Evolutionary conservation across 2,329 filamentous ascomycete genomes (phyloP).

Genomic region (Amphichorda felina): DNA sequence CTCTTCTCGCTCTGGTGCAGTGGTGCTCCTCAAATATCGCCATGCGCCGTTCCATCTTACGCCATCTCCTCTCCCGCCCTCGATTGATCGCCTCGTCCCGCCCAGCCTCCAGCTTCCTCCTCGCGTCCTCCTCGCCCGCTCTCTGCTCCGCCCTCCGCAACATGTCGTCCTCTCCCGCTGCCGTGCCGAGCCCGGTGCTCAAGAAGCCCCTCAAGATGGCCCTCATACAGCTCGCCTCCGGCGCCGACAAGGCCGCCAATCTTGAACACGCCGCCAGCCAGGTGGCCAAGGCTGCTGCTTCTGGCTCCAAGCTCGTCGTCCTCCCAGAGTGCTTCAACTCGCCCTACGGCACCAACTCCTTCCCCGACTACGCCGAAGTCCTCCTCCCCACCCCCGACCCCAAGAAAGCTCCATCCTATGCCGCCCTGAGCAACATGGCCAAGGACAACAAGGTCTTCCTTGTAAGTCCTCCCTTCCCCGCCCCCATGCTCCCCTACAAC

Average conservation of each 20-base stretch:
- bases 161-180: slow-evolving; percentile 17
- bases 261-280: slow-evolving; percentile 69
- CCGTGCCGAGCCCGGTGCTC: slow-evolving; percentile 34
- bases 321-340: slow-evolving; percentile 99
- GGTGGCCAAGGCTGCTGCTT: slow-evolving; percentile 66
- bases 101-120: neutral
- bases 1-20: too few species aligned
- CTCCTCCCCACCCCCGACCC: slow-evolving; percentile 68
- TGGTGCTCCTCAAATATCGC: neutral
- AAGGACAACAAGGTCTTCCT: slow-evolving; percentile 69
- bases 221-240: slow-evolving; percentile 69
- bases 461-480: slow-evolving; percentile 26
- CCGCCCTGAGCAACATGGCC: slow-evolving; percentile 72
- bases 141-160: slow-evolving; percentile 13
- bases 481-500: neutral
- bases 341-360: slow-evolving; percentile 84
- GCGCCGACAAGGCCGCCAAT: slow-evolving; percentile 75
- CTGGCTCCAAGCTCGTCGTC: slow-evolving; percentile 76
- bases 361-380: slow-evolving; percentile 83
- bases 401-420: slow-evolving; percentile 65
- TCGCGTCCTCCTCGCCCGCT: slow-evolving; percentile 2
- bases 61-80: neutral
- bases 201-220: slow-evolving; percentile 70
- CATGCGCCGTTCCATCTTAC: slow-evolving; percentile 1
- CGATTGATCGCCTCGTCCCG: neutral